Evolutionary conservation across 1,139 yeast species (phyloP), one percentile per base, ranked within the genome.

Genomic region (Pneumocystis oryctolagi): DNA sequence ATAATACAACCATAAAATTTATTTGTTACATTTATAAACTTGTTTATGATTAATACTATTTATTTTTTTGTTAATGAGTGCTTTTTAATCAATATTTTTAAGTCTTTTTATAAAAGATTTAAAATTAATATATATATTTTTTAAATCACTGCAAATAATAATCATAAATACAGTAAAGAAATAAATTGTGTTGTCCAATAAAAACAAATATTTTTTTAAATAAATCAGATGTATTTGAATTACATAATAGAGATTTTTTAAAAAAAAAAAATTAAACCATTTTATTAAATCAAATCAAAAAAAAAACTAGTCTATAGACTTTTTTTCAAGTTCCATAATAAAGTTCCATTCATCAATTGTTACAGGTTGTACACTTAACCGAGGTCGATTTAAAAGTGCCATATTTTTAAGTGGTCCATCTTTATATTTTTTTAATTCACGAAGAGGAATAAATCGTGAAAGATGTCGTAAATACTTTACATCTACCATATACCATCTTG

Each of bases 401-500:
- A 81, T 73, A 20, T 79, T 77, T 5, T 68, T 64, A 35, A 80
- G 71, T 16, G 71, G 69, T n/a, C 42, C 39, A 2, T 62, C 61
- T 2, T 64, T 62, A 32, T 67, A 66, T 5, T 62, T 68, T 63
- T 74, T 74, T 37, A 79, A 65, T 59, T 77, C 79, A 0, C 70
- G 70, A 57, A 80, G 68, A 1, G 77, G 61, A 2, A 81, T 68
- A 59, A 79, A 76, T 28, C 79, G 71, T 58, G 73, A 71, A 47
- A 81, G 69, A 42, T 80, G 71, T 62, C 80, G 71, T 34, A 69
- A 69, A 66, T 78, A 80, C 61, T 70, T 69, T 20, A 81, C 80
- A 63, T 79, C 80, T 3, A 80, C 82, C 72, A 82, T 79, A 76
- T 80, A 80, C 84, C 84, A 81, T 62, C 75, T 71, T 6, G 83